Base-by-base conservation (phyloP, 257 asterid genomes). In the Fraxinus americana region DNA sequence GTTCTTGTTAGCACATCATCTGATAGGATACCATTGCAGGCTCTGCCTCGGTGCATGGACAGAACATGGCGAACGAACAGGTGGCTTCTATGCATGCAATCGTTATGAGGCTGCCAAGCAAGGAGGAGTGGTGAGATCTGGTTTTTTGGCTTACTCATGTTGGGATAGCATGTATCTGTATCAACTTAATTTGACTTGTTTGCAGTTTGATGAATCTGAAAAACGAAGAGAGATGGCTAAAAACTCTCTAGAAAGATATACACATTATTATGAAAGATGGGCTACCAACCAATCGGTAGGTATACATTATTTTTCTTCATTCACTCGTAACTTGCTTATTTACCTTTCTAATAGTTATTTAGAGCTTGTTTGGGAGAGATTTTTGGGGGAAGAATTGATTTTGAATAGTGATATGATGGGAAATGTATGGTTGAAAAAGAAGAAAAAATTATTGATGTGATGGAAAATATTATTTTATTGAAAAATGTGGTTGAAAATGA, bases 151-250 rank as follows among this genome's bases (percentile, higher is more conserved):
- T 76, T 48, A 9, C n/a, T 84, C 70, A 67, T 73, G 70, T 76
- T 65, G 86, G 78, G 45, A 69, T 74, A 70, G 77, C 72, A 34
- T 72, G 29, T 50, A 71, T 76, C 75, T 68, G 59, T 50, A 57
- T 71, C 50, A 13, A 39, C 61, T 79, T 79, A 74, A 76, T 80
- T 75, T 80, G 79, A 23, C 66, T 65, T 82, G 61, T 86, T 83
- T 84, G 73, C 89, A 92, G 98, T 90, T 83, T 83, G 96, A 94
- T 86, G 98, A 92, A 73, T 72, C 97, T 84, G 98, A 94, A 83
- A 92, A 91, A 81, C 90, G 98, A 75, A 90, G 96, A 88, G 98
- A 94, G 92, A 94, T 94, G 98, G 98, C 98, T 36, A 94, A 94
- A 83, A 94, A 92, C 79, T 94, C 98, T 41, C 86, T 94, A 79